phyloP scores from a whole-genome alignment of 345 rosid genomes.

The Boechera stricta region DNA sequence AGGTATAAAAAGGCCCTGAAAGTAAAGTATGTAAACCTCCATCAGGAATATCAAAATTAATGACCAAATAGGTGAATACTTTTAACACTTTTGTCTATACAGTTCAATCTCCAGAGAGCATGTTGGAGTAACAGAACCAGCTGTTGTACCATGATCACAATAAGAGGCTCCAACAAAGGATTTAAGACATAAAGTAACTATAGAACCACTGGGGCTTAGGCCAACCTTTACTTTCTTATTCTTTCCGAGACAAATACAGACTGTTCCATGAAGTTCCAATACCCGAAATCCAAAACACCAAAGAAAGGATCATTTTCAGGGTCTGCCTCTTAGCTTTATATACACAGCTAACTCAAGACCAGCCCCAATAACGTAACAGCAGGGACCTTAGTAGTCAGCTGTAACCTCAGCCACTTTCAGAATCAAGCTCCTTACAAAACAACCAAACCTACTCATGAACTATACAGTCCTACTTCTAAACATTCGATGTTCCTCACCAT shows the following conservation, averaged over 20 bases:
- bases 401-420: constrained; percentile 5
- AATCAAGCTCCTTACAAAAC: neutral
- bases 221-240: constrained; percentile 5
- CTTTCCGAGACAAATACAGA: neutral
- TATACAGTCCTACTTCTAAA: constrained; percentile 12
- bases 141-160: neutral
- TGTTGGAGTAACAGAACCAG: constrained; percentile 7
- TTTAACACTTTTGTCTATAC: neutral
- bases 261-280: neutral
- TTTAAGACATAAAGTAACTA: neutral
- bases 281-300: neutral
- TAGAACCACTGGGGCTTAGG: neutral
- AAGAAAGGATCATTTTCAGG: neutral
- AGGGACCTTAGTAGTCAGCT: constrained; percentile 3
- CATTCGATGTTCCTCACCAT: neutral
- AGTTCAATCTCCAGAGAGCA: constrained; percentile 13
- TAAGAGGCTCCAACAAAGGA: constrained; percentile 6
- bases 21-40: constrained; percentile 32
- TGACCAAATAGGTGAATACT: neutral
- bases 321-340: neutral
- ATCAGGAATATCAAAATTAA: constrained; percentile 17
- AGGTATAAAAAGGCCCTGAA: constrained; percentile 74
- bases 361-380: neutral
- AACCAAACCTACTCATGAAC: constrained; percentile 4
- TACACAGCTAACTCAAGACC: neutral